phyloP scores from a whole-genome alignment of 169 alveolate genomes.

The Plasmodium berghei region DNA sequence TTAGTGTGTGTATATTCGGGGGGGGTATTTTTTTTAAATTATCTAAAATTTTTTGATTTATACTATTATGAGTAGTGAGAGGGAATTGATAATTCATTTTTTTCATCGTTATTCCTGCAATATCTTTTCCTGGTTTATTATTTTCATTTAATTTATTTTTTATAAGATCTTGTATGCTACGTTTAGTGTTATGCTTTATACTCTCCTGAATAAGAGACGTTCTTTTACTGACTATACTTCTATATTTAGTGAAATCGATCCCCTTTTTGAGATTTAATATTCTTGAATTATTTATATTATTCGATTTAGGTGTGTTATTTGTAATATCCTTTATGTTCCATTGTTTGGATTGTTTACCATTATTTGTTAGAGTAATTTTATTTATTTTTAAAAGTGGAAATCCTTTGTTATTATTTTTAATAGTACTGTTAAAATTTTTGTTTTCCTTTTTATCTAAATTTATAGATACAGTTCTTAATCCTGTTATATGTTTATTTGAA shows the following conservation, averaged over 20 bases:
- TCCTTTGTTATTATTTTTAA: slow-evolving; percentile 4
- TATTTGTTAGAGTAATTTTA: slow-evolving; percentile 12
- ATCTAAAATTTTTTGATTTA: neutral
- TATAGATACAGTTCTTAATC: neutral
- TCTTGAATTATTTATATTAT: too few relatives aligned
- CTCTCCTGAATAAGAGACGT: too few relatives aligned
- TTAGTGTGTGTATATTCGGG: neutral
- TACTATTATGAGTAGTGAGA: slow-evolving; percentile 18
- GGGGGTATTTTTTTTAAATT: neutral
- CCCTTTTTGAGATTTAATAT: too few relatives aligned
- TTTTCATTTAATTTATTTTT: neutral
- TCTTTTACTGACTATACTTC: too few relatives aligned
- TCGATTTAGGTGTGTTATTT: too few relatives aligned
- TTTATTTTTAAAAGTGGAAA: slow-evolving; percentile 7
- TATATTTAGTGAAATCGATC: too few relatives aligned
- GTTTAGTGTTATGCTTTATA: too few relatives aligned
- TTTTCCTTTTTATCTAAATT: slow-evolving; percentile 12
- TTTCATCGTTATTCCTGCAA: neutral
- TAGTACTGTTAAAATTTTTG: neutral
- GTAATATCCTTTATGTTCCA: neutral
- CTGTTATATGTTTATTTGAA: slow-evolving; percentile 1
- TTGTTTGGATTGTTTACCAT: neutral
- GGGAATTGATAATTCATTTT: neutral
- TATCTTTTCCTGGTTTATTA: neutral
- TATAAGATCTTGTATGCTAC: neutral